phyloP scores from a whole-genome alignment of 805 yeast species.

The Danielozyma ontarioensis region DNA sequence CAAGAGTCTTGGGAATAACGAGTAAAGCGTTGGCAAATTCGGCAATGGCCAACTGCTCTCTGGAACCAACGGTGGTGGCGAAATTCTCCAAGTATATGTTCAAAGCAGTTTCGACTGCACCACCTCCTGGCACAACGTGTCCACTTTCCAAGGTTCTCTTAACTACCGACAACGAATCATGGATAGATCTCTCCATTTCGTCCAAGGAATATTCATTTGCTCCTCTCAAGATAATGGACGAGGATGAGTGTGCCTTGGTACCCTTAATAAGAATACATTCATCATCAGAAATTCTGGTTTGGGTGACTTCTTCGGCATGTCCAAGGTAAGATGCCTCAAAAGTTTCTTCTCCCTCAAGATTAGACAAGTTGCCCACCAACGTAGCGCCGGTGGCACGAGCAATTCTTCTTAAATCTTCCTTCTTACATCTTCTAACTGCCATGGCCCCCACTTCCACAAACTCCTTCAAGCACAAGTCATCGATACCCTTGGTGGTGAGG shows the following conservation, averaged over 20 bases:
- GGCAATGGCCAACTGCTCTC: constrained; percentile 97
- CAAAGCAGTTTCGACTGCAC: constrained; percentile 96
- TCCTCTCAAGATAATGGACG: constrained; percentile 91
- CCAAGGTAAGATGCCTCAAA: constrained; percentile 85
- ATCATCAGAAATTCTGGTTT: constrained; percentile 89
- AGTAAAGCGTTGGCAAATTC: constrained; percentile 91
- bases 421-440: constrained; percentile 96
- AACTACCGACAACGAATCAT: constrained; percentile 90
- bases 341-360: constrained; percentile 93
- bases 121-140: constrained; percentile 96
- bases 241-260: constrained; percentile 83
- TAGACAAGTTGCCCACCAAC: constrained; percentile 77
- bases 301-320: constrained; percentile 83
- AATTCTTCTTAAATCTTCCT: constrained; percentile 92
- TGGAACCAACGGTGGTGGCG: constrained; percentile 95
- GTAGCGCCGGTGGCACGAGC: constrained; percentile 99
- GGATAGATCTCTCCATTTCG: constrained; percentile 97
- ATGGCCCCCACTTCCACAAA: constrained; percentile 88
- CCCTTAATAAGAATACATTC: constrained; percentile 93
- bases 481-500: constrained; percentile 90
- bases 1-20: constrained; percentile 92
- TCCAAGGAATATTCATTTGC: constrained; percentile 92
- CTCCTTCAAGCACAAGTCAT: constrained; percentile 84
- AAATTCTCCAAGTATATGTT: constrained; percentile 93
- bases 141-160: constrained; percentile 96